phyloP scores from a whole-genome alignment of 495 filamentous ascomycete genomes.

The Tuber borchii region DNA sequence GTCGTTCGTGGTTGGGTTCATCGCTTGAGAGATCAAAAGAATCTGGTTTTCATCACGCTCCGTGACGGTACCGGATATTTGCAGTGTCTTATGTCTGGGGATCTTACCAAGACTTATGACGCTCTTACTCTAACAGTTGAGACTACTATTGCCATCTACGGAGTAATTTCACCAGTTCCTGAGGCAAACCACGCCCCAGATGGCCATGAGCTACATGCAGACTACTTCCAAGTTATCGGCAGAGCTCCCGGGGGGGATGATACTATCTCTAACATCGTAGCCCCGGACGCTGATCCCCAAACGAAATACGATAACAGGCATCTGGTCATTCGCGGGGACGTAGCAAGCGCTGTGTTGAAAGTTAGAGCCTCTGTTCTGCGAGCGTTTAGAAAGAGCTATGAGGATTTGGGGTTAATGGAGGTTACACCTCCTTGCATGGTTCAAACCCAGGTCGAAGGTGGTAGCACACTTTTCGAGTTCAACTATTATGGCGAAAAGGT shows the following conservation, averaged over 20 bases:
- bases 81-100: slow-evolving; percentile 71
- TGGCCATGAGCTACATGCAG: slow-evolving; percentile 85
- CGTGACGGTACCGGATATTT: slow-evolving; percentile 83
- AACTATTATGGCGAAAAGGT: slow-evolving; percentile 84
- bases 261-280: slow-evolving; percentile 86
- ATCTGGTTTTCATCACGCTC: slow-evolving; percentile 78
- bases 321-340: slow-evolving; percentile 83
- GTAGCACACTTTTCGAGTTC: slow-evolving; percentile 86
- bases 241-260: slow-evolving; percentile 83
- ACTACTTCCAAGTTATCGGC: slow-evolving; percentile 83
- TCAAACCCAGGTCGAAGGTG: slow-evolving; percentile 98
- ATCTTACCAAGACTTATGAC: slow-evolving; percentile 86
- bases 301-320: slow-evolving; percentile 86
- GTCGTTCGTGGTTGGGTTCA: slow-evolving; percentile 82
- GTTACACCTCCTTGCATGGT: slow-evolving; percentile 93
- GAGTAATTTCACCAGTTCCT: slow-evolving; percentile 81
- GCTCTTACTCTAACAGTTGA: slow-evolving; percentile 80
- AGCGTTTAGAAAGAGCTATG: slow-evolving; percentile 76
- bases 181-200: slow-evolving; percentile 72
- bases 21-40: slow-evolving; percentile 75
- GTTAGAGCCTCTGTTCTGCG: slow-evolving; percentile 76
- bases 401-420: slow-evolving; percentile 69
- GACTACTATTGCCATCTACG: slow-evolving; percentile 78
- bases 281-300: slow-evolving; percentile 68
- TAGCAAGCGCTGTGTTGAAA: slow-evolving; percentile 80